Conservation (phyloP, 192 early-diverging fungal species). For the Tieghemiomyces parasiticus region DNA sequence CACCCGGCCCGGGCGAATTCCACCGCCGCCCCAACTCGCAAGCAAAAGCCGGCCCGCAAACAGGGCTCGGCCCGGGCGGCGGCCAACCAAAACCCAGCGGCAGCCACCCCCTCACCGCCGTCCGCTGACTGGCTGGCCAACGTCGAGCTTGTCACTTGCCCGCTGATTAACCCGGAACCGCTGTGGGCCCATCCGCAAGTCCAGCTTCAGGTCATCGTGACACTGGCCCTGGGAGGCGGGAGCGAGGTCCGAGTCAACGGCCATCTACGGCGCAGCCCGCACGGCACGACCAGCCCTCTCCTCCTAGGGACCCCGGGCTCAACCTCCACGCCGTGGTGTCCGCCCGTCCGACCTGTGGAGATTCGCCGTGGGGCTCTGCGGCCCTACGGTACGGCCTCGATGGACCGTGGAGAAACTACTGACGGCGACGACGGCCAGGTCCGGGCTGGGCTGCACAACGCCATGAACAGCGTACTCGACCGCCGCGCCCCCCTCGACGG, state of each 20-base stretch:
- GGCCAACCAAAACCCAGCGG: not conserved
- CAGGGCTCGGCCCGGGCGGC: not conserved
- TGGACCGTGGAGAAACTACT: slow-evolving; percentile 5
- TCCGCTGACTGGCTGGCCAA: not conserved
- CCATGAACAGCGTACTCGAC: slow-evolving; percentile 9
- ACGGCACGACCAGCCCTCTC: not conserved
- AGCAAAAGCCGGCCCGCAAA: not conserved
- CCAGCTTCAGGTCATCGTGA: not conserved
- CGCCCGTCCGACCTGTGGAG: not conserved
- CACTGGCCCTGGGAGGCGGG: too few relatives aligned
- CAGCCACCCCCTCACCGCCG: not conserved
- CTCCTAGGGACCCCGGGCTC: not conserved
- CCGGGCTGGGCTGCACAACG: not conserved
- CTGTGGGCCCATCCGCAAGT: slow-evolving; percentile 2
- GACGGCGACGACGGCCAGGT: slow-evolving; percentile 4
- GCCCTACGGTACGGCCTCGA: slow-evolving; percentile 9
- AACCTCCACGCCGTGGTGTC: not conserved
- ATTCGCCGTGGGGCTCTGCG: not conserved
- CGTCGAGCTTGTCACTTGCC: slow-evolving; percentile 2
- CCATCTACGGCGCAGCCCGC: too few relatives aligned
- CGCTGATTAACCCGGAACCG: slow-evolving; percentile 1
- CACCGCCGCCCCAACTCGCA: not conserved
- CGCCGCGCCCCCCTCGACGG: not conserved
- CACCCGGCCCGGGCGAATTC: not conserved
- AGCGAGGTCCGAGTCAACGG: too few relatives aligned